Evolutionary conservation across 495 filamentous ascomycete genomes (phyloP), one percentile per base, ranked within the genome.

Genomic region (Entonaema liquescens): DNA sequence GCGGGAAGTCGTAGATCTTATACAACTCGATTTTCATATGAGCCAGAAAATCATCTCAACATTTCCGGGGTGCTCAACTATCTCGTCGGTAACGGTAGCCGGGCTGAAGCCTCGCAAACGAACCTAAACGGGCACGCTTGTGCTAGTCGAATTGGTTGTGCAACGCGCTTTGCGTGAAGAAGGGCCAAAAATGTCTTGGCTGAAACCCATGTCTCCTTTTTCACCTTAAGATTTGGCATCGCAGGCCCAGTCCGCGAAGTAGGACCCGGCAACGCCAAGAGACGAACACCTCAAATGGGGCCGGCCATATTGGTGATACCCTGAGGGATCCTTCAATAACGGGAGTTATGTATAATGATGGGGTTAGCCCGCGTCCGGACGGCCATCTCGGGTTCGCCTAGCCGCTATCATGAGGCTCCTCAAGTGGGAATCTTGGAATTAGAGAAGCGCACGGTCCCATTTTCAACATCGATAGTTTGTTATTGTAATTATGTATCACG

Each of bases 1-100:
- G 64, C 59, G 74, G 71, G 56, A 62, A 53, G 57, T 38, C 53
- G 68, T 42, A 64, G 71, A 74, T 74, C 71, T 76, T 76, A 74
- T 76, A 76, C 44, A 15, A 53, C 52, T 49, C 38, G 74, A 72
- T 76, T 59, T 74, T 23, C 68, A 67, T 74, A 66, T 62, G 35
- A 62, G 26, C 58, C 59, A 65, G 68, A 23, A 71, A 63, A 69
- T 71, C 71, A 66, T 61, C 62, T 58, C 44, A 58, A 59, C 42
- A 54, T 59, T 52, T 56, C 54, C 12, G 17, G 53, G 47, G 47
- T 54, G 21, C 49, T 55, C 21, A 21, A 68, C 35, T 35, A 58
- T 58, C 55, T 38, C 42, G 42, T 59, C 17, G 60, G 66, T 47
- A 70, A 60, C 23, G 25, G 38, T 44, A 53, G 26, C 67, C 67